These are phyloP conservation scores for Tylopilus rubrobrunneus DNA, from an alignment of 768 basidiomycete genomes.

Conservation along the genomic window DNA sequence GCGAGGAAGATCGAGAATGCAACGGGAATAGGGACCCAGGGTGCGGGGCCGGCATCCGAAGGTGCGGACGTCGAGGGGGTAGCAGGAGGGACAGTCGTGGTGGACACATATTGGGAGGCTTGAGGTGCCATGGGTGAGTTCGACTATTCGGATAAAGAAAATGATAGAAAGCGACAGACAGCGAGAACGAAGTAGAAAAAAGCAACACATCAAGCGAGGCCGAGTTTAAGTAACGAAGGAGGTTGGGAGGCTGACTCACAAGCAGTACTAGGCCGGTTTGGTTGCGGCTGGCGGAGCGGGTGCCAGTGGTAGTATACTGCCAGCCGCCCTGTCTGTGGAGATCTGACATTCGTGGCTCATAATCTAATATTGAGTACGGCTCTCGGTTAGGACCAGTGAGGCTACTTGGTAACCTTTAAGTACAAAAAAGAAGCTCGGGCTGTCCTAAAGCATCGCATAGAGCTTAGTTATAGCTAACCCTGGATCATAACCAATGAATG, in stretches of 20 bases:
- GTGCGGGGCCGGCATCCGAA: not conserved
- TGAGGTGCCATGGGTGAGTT: slow-evolving; percentile 24
- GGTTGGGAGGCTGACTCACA: slow-evolving; percentile 21
- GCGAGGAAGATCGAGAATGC: slow-evolving; percentile 22
- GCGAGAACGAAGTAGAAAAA: slow-evolving; percentile 11
- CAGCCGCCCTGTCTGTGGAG: not conserved
- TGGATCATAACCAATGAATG: no score
- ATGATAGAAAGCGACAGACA: slow-evolving; percentile 10
- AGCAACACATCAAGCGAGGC: not conserved
- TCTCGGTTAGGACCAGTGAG: no score
- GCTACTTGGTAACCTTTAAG: no score
- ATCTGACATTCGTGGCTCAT: no score
- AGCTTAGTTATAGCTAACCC: no score
- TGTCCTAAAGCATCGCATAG: no score
- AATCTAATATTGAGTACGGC: no score
- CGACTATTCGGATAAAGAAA: not conserved
- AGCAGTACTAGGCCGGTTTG: not conserved
- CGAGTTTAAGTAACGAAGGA: slow-evolving; percentile 5
- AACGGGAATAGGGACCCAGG: slow-evolving; percentile 15
- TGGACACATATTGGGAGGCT: slow-evolving; percentile 2
- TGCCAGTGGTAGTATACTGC: not conserved
- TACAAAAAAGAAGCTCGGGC: no score
- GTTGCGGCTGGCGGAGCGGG: slow-evolving; percentile 9
- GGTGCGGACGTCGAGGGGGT: slow-evolving; percentile 1
- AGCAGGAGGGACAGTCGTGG: slow-evolving; percentile 1